Percentiles rank a stretch among this genome's conserved stretches.
Conservation (phyloP, 306 rosid species). For the Rosa lucieae region DNA sequence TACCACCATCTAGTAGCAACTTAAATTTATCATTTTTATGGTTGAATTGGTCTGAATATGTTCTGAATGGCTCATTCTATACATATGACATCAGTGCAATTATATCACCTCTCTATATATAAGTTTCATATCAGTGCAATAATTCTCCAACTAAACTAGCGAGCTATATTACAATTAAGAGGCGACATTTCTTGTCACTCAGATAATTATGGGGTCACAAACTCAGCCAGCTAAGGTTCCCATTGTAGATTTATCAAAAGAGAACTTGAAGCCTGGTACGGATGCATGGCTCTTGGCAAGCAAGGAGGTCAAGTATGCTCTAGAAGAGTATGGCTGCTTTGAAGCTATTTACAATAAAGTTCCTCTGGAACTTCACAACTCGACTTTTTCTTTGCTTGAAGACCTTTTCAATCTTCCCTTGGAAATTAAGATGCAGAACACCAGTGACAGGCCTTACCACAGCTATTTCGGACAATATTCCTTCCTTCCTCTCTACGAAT, state of each 20-base stretch:
- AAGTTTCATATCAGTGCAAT: not conserved
- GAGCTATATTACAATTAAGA: not conserved
- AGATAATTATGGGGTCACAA: constrained; percentile 35
- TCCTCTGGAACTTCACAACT: constrained; percentile 42
- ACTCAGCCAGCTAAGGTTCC: constrained; percentile 36
- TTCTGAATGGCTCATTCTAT: not conserved
- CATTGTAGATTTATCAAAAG: constrained; percentile 33
- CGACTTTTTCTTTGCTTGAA: constrained; percentile 35
- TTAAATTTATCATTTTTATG: not conserved
- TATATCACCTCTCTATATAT: not conserved
- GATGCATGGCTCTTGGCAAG: constrained; percentile 42
- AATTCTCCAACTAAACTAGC: not conserved
- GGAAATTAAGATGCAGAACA: constrained; percentile 41
- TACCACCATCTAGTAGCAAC: not conserved
- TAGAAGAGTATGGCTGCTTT: constrained; percentile 66
- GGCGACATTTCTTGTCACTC: not conserved
- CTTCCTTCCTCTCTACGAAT: constrained; percentile 41
- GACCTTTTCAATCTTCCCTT: constrained; percentile 52
- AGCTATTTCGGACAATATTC: constrained; percentile 18
- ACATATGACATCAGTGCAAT: not conserved
- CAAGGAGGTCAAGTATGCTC: constrained; percentile 34
- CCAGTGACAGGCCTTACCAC: constrained; percentile 40
- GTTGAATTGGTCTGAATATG: not conserved
- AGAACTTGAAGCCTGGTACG: constrained; percentile 45
- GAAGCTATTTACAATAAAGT: constrained; percentile 39